Evolutionary conservation across 163 green algal species (phyloP).

Genomic region (Coccomyxa subellipsoidea): DNA sequence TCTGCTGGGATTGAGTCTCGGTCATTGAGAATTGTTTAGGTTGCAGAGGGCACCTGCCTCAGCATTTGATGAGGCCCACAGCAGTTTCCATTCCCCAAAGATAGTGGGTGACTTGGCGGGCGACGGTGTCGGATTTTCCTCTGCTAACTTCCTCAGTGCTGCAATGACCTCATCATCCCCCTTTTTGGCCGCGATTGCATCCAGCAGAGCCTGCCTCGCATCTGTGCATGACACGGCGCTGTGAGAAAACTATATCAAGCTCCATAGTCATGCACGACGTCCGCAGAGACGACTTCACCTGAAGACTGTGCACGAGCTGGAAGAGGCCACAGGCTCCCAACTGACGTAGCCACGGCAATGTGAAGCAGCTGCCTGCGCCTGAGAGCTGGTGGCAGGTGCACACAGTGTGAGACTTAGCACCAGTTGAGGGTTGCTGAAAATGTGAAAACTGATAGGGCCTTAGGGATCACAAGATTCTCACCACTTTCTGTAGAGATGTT

Average conservation of each 20-base stretch:
- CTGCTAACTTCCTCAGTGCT: constrained; percentile 17
- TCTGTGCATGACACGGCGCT: background rate
- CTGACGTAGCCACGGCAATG: background rate
- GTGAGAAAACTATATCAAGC: no score
- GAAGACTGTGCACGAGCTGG: background rate
- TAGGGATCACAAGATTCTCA: no score
- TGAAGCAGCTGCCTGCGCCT: background rate
- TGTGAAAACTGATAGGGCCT: no score
- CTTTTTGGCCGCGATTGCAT: constrained; percentile 18
- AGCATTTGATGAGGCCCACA: constrained; percentile 28
- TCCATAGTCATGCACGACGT: background rate
- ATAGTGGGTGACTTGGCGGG: constrained; percentile 19
- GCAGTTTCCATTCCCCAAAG: constrained; percentile 30
- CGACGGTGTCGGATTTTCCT: constrained; percentile 15
- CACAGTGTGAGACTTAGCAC: no score
- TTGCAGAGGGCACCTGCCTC: constrained; percentile 23
- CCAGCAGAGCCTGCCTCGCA: constrained; percentile 7
- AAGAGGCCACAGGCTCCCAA: background rate
- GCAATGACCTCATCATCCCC: constrained; percentile 21
- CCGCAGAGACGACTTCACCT: background rate
- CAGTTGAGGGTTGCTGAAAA: no score
- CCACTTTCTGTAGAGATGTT: background rate
- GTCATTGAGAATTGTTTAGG: no score
- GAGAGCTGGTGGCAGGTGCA: background rate
- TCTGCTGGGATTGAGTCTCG: no score